Evolutionary conservation across 176 grass and related monocot species (phyloP).

Genomic region (Raddia guianensis): DNA sequence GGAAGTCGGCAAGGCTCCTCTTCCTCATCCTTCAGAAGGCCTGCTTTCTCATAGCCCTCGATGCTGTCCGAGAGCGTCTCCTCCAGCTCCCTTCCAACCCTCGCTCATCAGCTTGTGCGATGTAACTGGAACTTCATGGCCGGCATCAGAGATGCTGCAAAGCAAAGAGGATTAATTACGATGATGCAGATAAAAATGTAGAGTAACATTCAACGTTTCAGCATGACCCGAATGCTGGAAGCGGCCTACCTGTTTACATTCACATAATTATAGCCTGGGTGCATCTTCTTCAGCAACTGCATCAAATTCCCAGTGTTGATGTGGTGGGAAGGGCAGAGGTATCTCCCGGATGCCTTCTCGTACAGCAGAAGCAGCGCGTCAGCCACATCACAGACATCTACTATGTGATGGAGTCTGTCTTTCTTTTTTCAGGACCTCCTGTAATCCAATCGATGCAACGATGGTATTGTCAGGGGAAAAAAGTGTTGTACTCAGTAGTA

Average conservation of each 20-base stretch:
- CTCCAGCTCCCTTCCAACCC: too few relatives aligned
- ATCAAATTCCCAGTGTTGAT: constrained; percentile 1
- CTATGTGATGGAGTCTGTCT: constrained; percentile 40
- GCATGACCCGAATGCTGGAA: background rate
- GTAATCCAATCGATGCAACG: background rate
- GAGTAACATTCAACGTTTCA: background rate
- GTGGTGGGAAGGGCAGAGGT: constrained; percentile 30
- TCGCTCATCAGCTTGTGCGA: too few relatives aligned
- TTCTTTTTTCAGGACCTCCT: constrained; percentile 41
- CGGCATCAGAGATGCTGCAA: background rate
- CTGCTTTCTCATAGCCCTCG: too few relatives aligned
- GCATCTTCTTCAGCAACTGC: constrained; percentile 31
- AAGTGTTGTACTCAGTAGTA: background rate
- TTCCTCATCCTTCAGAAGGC: too few relatives aligned
- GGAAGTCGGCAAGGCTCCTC: too few relatives aligned
- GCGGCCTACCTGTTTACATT: background rate
- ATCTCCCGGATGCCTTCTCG: constrained; percentile 34
- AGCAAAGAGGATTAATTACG: background rate
- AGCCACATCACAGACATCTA: constrained; percentile 61
- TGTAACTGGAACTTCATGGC: background rate
- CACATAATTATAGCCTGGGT: constrained; percentile 2
- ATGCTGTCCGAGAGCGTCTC: too few relatives aligned
- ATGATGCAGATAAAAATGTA: background rate
- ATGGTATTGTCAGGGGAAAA: too few relatives aligned
- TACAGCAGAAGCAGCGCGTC: constrained; percentile 59